Base-by-base conservation (phyloP, 2,329 filamentous ascomycete species). In the Alternaria hordeiaustralica region DNA sequence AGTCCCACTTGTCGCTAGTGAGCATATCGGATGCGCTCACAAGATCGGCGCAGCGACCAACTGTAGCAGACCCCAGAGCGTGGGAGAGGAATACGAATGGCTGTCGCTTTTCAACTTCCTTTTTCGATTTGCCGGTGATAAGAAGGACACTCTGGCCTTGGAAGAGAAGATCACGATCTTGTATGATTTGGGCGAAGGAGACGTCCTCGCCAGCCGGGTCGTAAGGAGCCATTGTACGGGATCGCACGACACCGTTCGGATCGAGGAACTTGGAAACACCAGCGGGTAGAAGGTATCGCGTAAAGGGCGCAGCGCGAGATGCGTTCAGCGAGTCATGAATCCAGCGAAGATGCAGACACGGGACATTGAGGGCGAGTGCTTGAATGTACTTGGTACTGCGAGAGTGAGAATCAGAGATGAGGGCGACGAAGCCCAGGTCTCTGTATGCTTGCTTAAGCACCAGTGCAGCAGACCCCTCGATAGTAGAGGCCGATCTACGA, bases 351-450 rank as follows among this genome's bases (percentile, higher is more conserved):
- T 93, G 91, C 2, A 99, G 84, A 73, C 94, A 97, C 0, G 96
- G 96, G 0, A 99, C 81, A 1, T 93, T 93, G 1, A 99, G 87
- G 0, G 96, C 94, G 3, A 99, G 87, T 0, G 96, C 96, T 81
- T 98, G 94, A 85, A 98, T 92, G 78, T 96, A 97, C 77, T 98
- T 99, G 54, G 90, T 88, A 66, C 93, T 94, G 50, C 95, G 89
- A 7, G 92, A 96, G 77, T 97, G 92, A 5, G 88, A 87, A 74
- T 98, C 93, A 0, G 94, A 91, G 63, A 99, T 92, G 13, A 98
- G 83, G 5, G 93, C 94, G 0, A 92, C 89, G 75, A 99, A 98
- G 0, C 92, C 90, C 1, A 89, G 83, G 2, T 85, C 81, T 21
- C 87, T 86, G 21, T 83, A 78, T 11, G 83, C 68, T 2, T 82